Base-by-base conservation (phyloP, 805 yeast species). In the Nakazawaea siamensis region DNA sequence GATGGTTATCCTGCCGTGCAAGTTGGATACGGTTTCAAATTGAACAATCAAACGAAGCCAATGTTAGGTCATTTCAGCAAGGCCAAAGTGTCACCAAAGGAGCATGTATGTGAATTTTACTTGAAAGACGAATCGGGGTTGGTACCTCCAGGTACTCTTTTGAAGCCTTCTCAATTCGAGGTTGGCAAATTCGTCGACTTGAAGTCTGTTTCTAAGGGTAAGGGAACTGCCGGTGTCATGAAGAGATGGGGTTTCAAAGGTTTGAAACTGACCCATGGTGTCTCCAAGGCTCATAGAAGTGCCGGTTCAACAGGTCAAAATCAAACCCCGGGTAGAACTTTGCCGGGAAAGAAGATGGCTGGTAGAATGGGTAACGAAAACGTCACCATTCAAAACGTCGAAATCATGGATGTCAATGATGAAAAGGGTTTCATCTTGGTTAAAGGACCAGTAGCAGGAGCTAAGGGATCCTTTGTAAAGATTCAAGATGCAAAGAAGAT, bases 171-270 rank as follows among this genome's bases (percentile, higher is more conserved):
- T 51, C 88, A 80, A 57, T 90, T 90, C 55, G 70, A 76, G 38
- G 66, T 63, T 13, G 97, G 97, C 20, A 92, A 86, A 57, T 71
- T 63, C 40, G 88, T 92, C 18, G 98, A 92, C 54, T 63, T 86
- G 35, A 70, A 76, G 53, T 81, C 88, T 12, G 68, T 70, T 14
- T 68, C 88, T 34, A 90, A 86, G 56, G 98, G 98, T 60, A 92
- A 92, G 60, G 98, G 98, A 9, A 86, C 86, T 56, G 85, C 88
- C 16, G 98, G 98, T 75, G 97, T 90, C 17, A 92, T 92, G 96
- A 90, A 90, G 58, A 78, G 95, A 61, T 82, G 81, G 67, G 83
- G 85, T 10, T 92, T 90, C 62, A 65, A 64, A 30, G 98, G 98
- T 69, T 73, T 83, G 57, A 73, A 76, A 28, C 97, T 97, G 5